Base-by-base conservation (phyloP, 345 rosid species). In the Anastatica hierochuntica region DNA sequence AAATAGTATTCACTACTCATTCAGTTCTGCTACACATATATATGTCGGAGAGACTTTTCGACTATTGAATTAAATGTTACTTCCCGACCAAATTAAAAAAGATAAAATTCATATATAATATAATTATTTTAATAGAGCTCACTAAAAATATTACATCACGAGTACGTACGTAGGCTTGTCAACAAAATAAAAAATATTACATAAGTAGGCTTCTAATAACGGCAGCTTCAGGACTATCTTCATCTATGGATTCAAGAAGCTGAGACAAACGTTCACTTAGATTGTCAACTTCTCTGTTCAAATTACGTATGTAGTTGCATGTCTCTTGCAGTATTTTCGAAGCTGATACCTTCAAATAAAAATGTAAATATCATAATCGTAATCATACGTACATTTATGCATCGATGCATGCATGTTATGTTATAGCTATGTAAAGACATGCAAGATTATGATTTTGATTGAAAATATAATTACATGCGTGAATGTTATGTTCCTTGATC, bases 341-440 rank as follows among this genome's bases (percentile, higher is more conserved):
- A n/a, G 94, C 94, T 38, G 97, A 85, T 10, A 74, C 90, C 95
- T 87, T n/a, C n/a, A n/a, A n/a, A n/a, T n/a, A n/a, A n/a, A n/a
- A n/a, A n/a, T n/a, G n/a, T n/a, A n/a, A n/a, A n/a, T n/a, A n/a
- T n/a, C n/a, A n/a, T n/a, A n/a, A n/a, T n/a, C n/a, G n/a, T n/a
- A n/a, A 14, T 48, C 21, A 36, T 46, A 29, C 4, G 10, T 31
- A 27, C 11, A 18, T 48, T 0, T 13, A n/a, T 39, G 43, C 8
- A 6, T 14, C 18, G 5, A 19, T 33, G 62, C 44, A 50, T 39
- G 56, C 37, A 40, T 17, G 12, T 54, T 39, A 11, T n/a, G 23
- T 26, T 44, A 11, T 26, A 5, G 6, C 9, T n/a, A 36, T 36
- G n/a, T n/a, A n/a, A n/a, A n/a, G n/a, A 42, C 53, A 44, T 37